A percentile compares a stretch with the other conserved stretches of the same genome.
Evolutionary conservation across 2,329 filamentous ascomycete genomes (phyloP).

Genomic region (Paramyrothecium roridum): DNA sequence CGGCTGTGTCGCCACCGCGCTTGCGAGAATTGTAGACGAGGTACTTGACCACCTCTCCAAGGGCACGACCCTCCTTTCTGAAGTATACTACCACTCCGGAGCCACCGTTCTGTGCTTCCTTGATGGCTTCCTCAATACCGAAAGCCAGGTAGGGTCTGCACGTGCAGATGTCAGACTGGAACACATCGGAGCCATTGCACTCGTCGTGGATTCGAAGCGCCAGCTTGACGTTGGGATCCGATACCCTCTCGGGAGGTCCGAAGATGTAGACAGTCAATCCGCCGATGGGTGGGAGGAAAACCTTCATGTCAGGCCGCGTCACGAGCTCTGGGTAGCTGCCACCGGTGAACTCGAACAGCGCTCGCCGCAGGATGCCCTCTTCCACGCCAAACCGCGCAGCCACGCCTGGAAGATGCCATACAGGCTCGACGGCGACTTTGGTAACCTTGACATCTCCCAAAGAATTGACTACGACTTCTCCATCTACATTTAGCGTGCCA

Average conservation of each 20-base stretch:
- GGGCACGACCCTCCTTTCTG: constrained; percentile 84
- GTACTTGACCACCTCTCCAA: constrained; percentile 88
- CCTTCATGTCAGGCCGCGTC: constrained; percentile 12
- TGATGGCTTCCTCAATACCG: constrained; percentile 88
- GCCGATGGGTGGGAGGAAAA: constrained; percentile 13
- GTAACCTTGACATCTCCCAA: constrained; percentile 12
- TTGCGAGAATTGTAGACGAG: constrained; percentile 71
- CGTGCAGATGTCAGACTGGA: constrained; percentile 90
- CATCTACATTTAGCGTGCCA: constrained; percentile 10
- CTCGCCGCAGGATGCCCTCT: constrained; percentile 8
- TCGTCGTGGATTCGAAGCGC: constrained; percentile 12
- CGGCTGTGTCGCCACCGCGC: constrained; percentile 68
- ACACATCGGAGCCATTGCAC: constrained; percentile 90
- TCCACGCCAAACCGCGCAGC: constrained; percentile 11
- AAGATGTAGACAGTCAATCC: constrained; percentile 15
- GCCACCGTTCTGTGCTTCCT: constrained; percentile 86
- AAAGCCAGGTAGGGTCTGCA: constrained; percentile 88
- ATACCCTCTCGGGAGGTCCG: constrained; percentile 10
- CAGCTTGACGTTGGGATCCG: constrained; percentile 11
- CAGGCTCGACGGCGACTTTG: constrained; percentile 14
- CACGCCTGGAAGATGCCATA: constrained; percentile 14
- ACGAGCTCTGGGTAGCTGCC: constrained; percentile 14
- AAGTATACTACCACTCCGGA: constrained; percentile 95
- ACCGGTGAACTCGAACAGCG: constrained; percentile 12
- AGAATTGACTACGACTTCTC: constrained; percentile 8